Conservation (phyloP, 441 rosid species). For the Adansonia gregorii region DNA sequence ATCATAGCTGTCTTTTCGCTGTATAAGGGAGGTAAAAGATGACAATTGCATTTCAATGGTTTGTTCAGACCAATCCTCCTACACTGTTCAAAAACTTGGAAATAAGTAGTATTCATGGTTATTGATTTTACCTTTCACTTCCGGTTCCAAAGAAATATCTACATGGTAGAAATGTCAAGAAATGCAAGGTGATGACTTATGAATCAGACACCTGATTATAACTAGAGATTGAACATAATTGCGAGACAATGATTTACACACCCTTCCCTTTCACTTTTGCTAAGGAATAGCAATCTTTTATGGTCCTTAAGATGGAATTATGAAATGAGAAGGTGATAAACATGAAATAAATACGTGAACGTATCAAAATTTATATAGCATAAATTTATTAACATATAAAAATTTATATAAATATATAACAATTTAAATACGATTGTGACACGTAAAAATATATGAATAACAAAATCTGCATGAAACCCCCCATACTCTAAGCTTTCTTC, state of each 20-base stretch:
- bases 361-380: no score
- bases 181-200: constrained; percentile 24
- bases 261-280: neutral
- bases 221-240: neutral
- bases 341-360: no score
- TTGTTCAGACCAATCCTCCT: constrained; percentile 9
- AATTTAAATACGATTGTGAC: no score
- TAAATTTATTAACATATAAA: no score
- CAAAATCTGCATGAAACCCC: no score
- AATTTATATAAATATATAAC: no score
- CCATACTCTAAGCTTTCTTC: constrained; percentile 60
- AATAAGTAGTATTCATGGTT: neutral
- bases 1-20: neutral
- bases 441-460: no score
- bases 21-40: neutral
- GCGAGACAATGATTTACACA: neutral
- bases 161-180: constrained; percentile 52
- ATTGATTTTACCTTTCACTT: neutral
- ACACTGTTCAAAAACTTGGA: neutral
- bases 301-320: neutral
- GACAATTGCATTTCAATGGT: neutral
- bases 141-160: constrained; percentile 23
- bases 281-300: neutral
- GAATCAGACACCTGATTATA: constrained; percentile 47
- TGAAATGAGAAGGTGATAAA: no score